Conservation (phyloP, 805 yeast species). For the Komagataella kurtzmanii region DNA sequence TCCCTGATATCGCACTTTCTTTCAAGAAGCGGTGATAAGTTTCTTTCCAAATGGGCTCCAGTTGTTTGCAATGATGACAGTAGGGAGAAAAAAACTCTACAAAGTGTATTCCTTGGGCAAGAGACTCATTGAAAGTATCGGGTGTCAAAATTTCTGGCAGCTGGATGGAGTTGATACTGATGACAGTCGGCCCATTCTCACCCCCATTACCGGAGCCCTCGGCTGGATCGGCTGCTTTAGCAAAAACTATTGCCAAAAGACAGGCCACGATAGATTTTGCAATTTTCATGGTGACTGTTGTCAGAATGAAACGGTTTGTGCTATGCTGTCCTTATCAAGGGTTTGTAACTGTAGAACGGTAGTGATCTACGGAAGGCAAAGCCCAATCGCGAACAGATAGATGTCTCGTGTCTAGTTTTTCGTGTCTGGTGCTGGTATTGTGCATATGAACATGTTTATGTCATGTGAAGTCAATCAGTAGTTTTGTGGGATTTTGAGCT, state of each 20-base stretch:
- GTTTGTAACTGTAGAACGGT: not conserved
- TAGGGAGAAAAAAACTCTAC: conserved; percentile 88
- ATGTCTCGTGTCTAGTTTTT: not conserved
- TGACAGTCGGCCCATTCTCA: conserved; percentile 1
- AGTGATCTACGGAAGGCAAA: not conserved
- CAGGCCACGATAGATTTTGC: not conserved
- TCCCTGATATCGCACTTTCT: conserved; percentile 28
- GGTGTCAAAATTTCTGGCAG: conserved; percentile 39
- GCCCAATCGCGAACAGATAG: not conserved
- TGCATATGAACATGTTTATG: too few relatives aligned
- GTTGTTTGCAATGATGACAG: conserved; percentile 65
- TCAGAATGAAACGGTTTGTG: not conserved
- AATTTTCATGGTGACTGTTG: not conserved
- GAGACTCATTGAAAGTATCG: conserved; percentile 33
- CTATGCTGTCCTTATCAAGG: not conserved
- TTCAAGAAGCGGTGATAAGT: conserved; percentile 41
- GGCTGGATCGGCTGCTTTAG: conserved; percentile 1
- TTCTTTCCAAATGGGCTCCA: conserved; percentile 77
- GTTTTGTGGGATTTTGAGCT: too few relatives aligned
- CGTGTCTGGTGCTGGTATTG: not conserved
- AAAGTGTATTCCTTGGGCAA: conserved; percentile 48
- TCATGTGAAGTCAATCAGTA: too few relatives aligned
- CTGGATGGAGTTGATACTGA: conserved; percentile 1
- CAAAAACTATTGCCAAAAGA: not conserved
- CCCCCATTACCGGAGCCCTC: conserved; percentile 4